phyloP scores from a whole-genome alignment of 257 asterid species.

The Solanum boliviense region DNA sequence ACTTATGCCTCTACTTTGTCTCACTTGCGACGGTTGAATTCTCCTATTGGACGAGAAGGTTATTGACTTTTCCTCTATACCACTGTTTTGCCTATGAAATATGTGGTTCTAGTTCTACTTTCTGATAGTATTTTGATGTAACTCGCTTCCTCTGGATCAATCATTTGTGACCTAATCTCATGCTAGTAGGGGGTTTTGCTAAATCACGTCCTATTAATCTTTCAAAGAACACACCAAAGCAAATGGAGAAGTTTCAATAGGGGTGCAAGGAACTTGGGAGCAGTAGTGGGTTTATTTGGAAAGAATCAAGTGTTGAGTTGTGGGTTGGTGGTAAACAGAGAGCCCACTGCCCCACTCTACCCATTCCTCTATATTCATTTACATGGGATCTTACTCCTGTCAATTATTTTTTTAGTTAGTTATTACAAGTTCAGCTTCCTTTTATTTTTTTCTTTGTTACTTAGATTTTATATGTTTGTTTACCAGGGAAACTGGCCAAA shows the following conservation, averaged over 20 bases:
- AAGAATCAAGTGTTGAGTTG: not conserved
- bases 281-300: not conserved
- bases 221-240: not conserved
- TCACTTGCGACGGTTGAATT: constrained; percentile 84
- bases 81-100: not conserved
- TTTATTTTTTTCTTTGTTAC: not conserved
- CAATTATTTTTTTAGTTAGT: not conserved
- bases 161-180: not conserved
- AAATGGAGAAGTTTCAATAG: not conserved
- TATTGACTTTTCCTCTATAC: not conserved
- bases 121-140: not conserved
- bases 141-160: not conserved
- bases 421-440: not conserved
- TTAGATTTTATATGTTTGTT: constrained; percentile 1
- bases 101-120: not conserved
- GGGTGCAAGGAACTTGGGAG: not conserved
- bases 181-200: not conserved
- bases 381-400: not conserved
- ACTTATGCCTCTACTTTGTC: constrained; percentile 97
- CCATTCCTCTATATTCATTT: not conserved
- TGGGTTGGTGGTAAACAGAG: not conserved
- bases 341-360: not conserved
- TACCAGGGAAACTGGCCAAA: constrained; percentile 83
- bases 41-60: constrained; percentile 99
- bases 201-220: not conserved